Evolutionary conservation across 805 yeast genomes (phyloP), one percentile per base, ranked within the genome.

Genomic region (Brettanomyces naardenensis): DNA sequence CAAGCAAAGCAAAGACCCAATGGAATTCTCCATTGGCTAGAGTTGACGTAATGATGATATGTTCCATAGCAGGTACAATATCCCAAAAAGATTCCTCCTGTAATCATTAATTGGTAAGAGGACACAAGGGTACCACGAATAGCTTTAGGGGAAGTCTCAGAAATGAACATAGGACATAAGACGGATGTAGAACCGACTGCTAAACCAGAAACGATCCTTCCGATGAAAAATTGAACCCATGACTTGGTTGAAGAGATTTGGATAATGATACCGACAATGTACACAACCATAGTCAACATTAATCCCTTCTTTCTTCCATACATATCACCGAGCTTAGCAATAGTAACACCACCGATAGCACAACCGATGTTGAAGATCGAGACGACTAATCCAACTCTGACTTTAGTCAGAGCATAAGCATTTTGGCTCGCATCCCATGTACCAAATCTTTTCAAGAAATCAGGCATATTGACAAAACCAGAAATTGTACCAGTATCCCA

Each of bases 401-500:
- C 73, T 47, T 72, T 65, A 7, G 80, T 68, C 30, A 76, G 57
- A 43, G 61, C 61, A 47, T 45, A 28, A 2, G 50, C 58, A 41
- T 80, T 80, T n/a, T 52, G 52, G 5, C 54, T 35, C 40, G 60
- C 41, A 4, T 43, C 29, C 14, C 10, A 17, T 41, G 64, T 57
- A 48, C 83, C 86, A 47, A 78, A 78, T 45, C 75, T 62, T 21
- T 45, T 41, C 37, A 62, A 54, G 56, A 72, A 80, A 46, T 74
- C 73, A 10, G 64, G 46, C 78, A 78, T 74, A 52, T 73, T 73
- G 31, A 78, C 74, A 53, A 79, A 75, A 44, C 87, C 87, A 31
- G 84, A 77, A 56, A 79, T 73, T 44, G 86, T 78, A 62, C 86
- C 87, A 37, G 84, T 79, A 63, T 80, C 88, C 70, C 79, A 80